Conservation (phyloP, 257 asterid genomes). For the Knoxia roxburghii region DNA sequence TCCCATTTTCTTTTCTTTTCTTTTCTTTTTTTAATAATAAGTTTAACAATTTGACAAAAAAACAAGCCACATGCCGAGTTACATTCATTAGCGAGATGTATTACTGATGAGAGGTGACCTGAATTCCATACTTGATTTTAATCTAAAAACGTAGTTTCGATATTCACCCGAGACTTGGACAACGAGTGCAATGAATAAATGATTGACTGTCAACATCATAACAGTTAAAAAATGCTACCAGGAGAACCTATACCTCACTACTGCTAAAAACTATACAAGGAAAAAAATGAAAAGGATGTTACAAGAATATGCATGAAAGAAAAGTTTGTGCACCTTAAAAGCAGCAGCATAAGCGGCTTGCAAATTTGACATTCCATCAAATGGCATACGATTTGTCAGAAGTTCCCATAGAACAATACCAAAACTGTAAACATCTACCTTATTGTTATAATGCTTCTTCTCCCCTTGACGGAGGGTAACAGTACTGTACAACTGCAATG, state of each 20-base stretch:
- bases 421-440: slow-evolving; percentile 91
- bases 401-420: slow-evolving; percentile 94
- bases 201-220: no score
- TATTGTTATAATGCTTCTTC: slow-evolving; percentile 95
- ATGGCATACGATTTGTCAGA: slow-evolving; percentile 89
- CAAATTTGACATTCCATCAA: slow-evolving; percentile 97
- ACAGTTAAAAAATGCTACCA: not conserved
- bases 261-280: no score
- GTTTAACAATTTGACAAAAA: not conserved
- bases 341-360: slow-evolving; percentile 99
- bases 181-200: no score
- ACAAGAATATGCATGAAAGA: not conserved
- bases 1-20: not conserved
- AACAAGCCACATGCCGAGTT: not conserved
- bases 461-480: slow-evolving; percentile 97
- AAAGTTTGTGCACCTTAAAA: slow-evolving; percentile 57
- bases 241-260: not conserved
- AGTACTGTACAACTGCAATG: slow-evolving; percentile 89
- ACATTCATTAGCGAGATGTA: not conserved
- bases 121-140: no score
- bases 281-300: not conserved
- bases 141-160: no score
- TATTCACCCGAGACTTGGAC: no score
- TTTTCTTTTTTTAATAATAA: no score
- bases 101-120: no score